Conservation (phyloP, 2,329 filamentous ascomycete genomes). For the Trichoderma brevicompactum region DNA sequence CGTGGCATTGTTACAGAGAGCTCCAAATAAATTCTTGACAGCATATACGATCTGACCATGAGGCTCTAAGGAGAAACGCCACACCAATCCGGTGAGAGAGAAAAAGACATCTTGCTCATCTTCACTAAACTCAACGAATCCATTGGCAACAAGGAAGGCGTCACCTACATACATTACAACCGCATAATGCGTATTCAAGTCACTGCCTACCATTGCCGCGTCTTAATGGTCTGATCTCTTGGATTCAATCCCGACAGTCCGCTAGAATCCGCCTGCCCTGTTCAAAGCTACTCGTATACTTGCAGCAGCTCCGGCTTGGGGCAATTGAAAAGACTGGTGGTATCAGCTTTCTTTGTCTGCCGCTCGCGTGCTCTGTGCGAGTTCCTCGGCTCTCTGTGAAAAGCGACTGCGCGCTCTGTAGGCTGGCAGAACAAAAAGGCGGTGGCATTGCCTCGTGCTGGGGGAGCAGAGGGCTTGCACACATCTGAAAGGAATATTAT, state of each 20-base stretch:
- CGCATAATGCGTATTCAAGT: background rate
- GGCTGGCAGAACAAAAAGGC: conserved; percentile 26
- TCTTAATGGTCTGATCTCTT: background rate
- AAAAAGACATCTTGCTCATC: background rate
- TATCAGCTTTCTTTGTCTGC: conserved; percentile 1
- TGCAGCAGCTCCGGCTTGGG: conserved; percentile 1
- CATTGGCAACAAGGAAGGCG: conserved; percentile 1
- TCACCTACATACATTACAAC: background rate
- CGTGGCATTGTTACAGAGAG: too few relatives aligned
- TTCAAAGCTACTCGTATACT: background rate
- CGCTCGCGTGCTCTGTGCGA: background rate
- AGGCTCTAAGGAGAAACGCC: background rate
- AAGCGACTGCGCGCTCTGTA: conserved; percentile 5
- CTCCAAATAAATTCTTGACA: too few relatives aligned
- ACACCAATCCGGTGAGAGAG: background rate
- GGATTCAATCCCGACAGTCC: background rate
- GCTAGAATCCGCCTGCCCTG: conserved; percentile 11
- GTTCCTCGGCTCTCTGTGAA: conserved; percentile 5
- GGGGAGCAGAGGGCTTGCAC: background rate
- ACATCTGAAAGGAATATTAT: background rate
- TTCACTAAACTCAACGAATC: background rate
- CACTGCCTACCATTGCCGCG: conserved; percentile 2
- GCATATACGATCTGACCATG: too few relatives aligned
- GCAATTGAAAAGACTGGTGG: background rate
- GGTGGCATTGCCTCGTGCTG: conserved; percentile 14